These are phyloP conservation scores for Populus simonii DNA, from an alignment of 345 rosid genomes.

Conservation along the genomic window DNA sequence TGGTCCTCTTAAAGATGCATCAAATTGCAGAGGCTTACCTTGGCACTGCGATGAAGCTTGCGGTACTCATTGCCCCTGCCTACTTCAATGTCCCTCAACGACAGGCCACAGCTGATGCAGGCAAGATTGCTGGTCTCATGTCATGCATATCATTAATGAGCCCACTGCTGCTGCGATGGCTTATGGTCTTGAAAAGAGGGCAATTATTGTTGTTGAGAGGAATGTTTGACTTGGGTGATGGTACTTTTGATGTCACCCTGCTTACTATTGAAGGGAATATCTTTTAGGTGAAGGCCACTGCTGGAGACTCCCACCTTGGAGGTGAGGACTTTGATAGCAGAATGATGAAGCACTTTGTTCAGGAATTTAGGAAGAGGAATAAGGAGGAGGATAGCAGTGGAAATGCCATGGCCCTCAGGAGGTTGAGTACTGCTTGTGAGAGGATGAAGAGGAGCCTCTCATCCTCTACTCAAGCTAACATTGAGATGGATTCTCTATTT, in stretches of 20 bases:
- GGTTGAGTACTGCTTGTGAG: slow-evolving; percentile 46
- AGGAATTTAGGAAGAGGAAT: slow-evolving; percentile 42
- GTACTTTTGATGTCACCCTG: slow-evolving; percentile 25
- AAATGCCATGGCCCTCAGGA: slow-evolving; percentile 39
- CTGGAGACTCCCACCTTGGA: slow-evolving; percentile 32
- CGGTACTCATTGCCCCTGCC: slow-evolving; percentile 27
- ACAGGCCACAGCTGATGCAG: slow-evolving; percentile 32
- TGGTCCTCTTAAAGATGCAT: slow-evolving; percentile 32
- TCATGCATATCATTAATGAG: slow-evolving; percentile 30
- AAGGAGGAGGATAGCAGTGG: slow-evolving; percentile 34
- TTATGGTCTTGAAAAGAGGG: slow-evolving; percentile 32
- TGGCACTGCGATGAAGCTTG: slow-evolving; percentile 17
- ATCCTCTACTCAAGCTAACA: slow-evolving; percentile 36
- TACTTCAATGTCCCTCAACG: slow-evolving; percentile 31
- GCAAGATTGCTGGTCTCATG: slow-evolving; percentile 23
- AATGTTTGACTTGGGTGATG: slow-evolving; percentile 30
- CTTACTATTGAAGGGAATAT: slow-evolving; percentile 28
- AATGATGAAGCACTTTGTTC: slow-evolving; percentile 47
- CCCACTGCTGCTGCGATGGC: slow-evolving; percentile 33
- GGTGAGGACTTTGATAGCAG: slow-evolving; percentile 30
- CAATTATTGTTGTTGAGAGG: slow-evolving; percentile 31
- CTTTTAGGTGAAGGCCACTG: slow-evolving; percentile 27
- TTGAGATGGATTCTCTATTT: slow-evolving; percentile 32
- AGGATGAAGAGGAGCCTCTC: slow-evolving; percentile 52
- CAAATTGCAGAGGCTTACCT: slow-evolving; percentile 33